phyloP scores from a whole-genome alignment of 257 asterid species.

The Buddleja alternifolia region DNA sequence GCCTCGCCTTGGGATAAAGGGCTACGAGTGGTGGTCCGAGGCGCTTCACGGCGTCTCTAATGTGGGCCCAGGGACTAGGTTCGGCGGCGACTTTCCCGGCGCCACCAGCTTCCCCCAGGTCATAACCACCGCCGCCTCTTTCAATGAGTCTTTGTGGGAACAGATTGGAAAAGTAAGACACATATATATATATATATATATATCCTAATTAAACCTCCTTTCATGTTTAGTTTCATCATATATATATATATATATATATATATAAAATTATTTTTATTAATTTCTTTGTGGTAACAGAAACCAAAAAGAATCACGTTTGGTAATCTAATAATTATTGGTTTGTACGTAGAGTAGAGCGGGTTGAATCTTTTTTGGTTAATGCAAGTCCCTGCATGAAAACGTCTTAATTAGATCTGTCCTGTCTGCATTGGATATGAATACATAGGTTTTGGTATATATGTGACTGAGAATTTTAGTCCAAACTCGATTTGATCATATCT shows the following conservation, averaged over 20 bases:
- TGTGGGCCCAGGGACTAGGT: constrained; percentile 55
- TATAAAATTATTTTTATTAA: too few relatives aligned
- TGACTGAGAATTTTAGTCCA: too few relatives aligned
- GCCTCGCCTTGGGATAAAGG: constrained; percentile 48
- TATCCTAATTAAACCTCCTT: too few relatives aligned
- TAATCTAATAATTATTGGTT: too few relatives aligned
- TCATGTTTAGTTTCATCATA: too few relatives aligned
- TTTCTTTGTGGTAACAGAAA: too few relatives aligned
- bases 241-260: too few relatives aligned
- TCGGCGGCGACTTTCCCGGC: constrained; percentile 50
- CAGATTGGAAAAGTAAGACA: constrained; percentile 53
- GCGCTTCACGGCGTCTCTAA: constrained; percentile 61
- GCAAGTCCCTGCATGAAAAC: constrained; percentile 21
- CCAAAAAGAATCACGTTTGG: too few relatives aligned
- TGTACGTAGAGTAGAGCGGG: not conserved
- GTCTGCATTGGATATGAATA: not conserved
- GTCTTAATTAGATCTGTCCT: not conserved
- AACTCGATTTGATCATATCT: too few relatives aligned
- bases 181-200: not conserved
- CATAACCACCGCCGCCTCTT: constrained; percentile 53
- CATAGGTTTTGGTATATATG: too few relatives aligned
- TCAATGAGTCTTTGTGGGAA: constrained; percentile 56
- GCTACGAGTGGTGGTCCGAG: constrained; percentile 68
- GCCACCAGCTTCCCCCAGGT: constrained; percentile 66
- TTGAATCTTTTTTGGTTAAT: constrained; percentile 15